These are phyloP conservation scores for Nowakowskiella sp. DNA, from an alignment of 192 early-diverging fungal genomes.

Conservation along the genomic window DNA sequence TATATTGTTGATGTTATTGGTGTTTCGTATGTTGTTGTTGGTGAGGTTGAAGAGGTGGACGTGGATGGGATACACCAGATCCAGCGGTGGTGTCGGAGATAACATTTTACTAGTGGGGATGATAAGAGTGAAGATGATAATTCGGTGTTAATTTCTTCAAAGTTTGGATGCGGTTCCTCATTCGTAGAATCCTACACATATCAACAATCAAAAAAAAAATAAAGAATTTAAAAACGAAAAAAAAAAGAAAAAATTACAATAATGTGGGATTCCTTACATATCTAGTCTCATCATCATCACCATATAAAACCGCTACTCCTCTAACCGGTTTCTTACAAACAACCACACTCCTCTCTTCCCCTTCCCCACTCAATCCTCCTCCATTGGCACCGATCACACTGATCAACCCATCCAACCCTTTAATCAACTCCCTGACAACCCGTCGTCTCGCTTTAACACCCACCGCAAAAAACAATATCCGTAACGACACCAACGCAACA, in stretches of 20 bases:
- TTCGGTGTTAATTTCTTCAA: too few relatives aligned
- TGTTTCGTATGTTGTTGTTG: too few relatives aligned
- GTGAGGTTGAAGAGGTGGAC: too few relatives aligned
- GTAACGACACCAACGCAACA: slow-evolving; percentile 24
- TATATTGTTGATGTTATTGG: too few relatives aligned
- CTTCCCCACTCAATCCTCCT: slow-evolving; percentile 15
- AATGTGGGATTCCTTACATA: neutral
- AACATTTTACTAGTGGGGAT: slow-evolving; percentile 18
- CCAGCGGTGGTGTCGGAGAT: slow-evolving; percentile 36
- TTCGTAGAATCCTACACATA: too few relatives aligned
- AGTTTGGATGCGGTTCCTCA: too few relatives aligned
- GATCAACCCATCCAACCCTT: slow-evolving; percentile 3
- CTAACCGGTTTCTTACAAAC: slow-evolving; percentile 33
- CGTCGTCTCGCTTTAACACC: slow-evolving; percentile 6
- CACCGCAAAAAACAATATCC: slow-evolving; percentile 34
- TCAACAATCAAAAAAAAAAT: too few relatives aligned
- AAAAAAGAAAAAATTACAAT: too few relatives aligned
- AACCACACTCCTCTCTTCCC: slow-evolving; percentile 17
- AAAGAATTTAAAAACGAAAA: too few relatives aligned
- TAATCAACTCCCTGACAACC: slow-evolving; percentile 16
- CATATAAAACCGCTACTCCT: slow-evolving; percentile 26
- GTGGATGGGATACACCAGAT: too few relatives aligned
- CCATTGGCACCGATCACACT: neutral
- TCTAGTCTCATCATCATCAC: neutral
- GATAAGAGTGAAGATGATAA: too few relatives aligned